Evolutionary conservation across 441 rosid species (phyloP), one percentile per base, ranked within the genome.

Genomic region (Brassica balearica): DNA sequence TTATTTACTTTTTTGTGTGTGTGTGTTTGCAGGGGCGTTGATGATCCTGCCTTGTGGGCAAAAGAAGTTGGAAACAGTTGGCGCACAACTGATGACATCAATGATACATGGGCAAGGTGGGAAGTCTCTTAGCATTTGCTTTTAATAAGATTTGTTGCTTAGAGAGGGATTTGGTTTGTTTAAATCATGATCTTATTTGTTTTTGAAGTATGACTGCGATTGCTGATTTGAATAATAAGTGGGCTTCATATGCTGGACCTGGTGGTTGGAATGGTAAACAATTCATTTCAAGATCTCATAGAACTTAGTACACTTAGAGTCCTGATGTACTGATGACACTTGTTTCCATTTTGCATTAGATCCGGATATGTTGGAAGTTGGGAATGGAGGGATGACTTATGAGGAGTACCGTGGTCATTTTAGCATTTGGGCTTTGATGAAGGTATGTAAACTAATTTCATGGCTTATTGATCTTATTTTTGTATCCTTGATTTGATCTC

Each of bases 321-420:
- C 60, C 22, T 53, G 19, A 51, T 53, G 41, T 27, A 25, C 43
- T 65, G 12, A 7, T 74, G 68, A 6, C 51, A 61, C 38, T 65
- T 63, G 69, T 79, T 75, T 68, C 2, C 22, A 25, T 64, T 69
- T 64, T 69, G 70, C 75, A 19, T 72, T 60, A 96, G 99, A 94
- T 87, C 99, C 99, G 17, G 99, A 96, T 85, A 96, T 96, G 99
- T 76, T 94, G 80, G 99, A 96, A 86, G 97, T 96, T 76, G 98
- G 99, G n/a, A 96, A 96, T 85, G 99, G 96, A 75, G 98, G 99
- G 77, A 96, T 96, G 99, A 90, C 88, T 62, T 88, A 80, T 81
- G 84, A 83, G 74, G 99, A 96, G 83, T 92, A 96, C 77, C 93
- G 92, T 15, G 85, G 93, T 74, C 99, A 96, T 82, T 96, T 93